Conservation (phyloP, 768 basidiomycete genomes). For the Roridomyces roridus region DNA sequence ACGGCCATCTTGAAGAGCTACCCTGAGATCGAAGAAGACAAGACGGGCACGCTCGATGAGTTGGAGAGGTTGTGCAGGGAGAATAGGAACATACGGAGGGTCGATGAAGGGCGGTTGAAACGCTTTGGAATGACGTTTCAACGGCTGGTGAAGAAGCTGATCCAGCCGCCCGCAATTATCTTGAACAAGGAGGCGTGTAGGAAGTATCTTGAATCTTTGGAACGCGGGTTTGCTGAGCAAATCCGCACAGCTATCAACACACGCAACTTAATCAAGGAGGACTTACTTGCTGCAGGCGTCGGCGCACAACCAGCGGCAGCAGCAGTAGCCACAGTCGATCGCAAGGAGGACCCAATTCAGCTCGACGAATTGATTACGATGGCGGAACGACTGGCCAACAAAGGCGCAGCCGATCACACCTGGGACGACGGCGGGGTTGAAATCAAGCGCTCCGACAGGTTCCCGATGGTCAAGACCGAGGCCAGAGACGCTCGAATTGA, state of each 20-base stretch:
- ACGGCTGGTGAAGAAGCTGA: constrained; percentile 7
- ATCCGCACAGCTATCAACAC: constrained; percentile 7
- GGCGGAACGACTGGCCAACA: constrained; percentile 10
- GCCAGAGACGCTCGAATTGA: constrained; percentile 1
- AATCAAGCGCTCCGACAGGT: constrained; percentile 4
- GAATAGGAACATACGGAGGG: background rate
- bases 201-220: constrained; percentile 9
- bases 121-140: constrained; percentile 12
- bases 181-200: constrained; percentile 16
- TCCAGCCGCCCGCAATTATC: constrained; percentile 6
- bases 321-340: background rate
- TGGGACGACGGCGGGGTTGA: background rate
- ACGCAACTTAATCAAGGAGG: constrained; percentile 3
- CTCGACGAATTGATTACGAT: constrained; percentile 13
- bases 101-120: constrained; percentile 4
- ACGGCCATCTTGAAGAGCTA: constrained; percentile 6
- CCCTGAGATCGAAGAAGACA: constrained; percentile 9
- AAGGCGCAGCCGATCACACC: background rate
- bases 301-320: background rate
- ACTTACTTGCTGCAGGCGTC: background rate
- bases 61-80: background rate
- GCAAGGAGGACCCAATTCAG: constrained; percentile 13
- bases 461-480: constrained; percentile 11
- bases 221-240: constrained; percentile 8
- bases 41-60: constrained; percentile 10